Evolutionary conservation across 192 early-diverging fungal species (phyloP).

Genomic region (Obelidium mucronatum): DNA sequence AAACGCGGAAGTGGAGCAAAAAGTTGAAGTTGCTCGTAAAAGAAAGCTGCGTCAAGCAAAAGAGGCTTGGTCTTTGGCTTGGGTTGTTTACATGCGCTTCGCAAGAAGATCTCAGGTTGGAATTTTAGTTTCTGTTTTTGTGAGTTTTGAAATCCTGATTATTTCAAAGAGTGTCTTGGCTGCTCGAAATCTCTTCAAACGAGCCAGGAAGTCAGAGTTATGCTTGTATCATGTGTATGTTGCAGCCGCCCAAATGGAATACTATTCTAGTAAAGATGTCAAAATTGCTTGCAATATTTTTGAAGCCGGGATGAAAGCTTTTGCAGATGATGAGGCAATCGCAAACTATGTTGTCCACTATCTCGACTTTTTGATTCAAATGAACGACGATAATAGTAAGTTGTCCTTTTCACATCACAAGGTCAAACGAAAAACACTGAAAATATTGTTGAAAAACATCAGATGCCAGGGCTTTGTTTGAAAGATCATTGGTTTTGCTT

Average conservation of each 20-base stretch:
- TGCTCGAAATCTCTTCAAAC: conserved; percentile 78
- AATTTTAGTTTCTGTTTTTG: neutral
- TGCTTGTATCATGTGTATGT: conserved; percentile 88
- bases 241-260: conserved; percentile 92
- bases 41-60: conserved; percentile 65
- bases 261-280: conserved; percentile 86
- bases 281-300: conserved; percentile 88
- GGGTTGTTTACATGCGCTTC: conserved; percentile 91
- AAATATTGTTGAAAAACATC: neutral
- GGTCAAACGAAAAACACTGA: neutral
- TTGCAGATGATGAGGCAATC: conserved; percentile 66
- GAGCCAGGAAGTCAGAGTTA: conserved; percentile 75
- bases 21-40: conserved; percentile 62
- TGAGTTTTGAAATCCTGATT: neutral
- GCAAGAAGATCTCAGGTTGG: conserved; percentile 77
- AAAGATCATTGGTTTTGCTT: conserved; percentile 78
- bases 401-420: neutral
- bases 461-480: conserved; percentile 82
- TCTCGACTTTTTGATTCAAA: conserved; percentile 83
- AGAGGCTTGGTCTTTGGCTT: conserved; percentile 70
- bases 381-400: conserved; percentile 90
- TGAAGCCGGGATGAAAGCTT: conserved; percentile 84
- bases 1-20: conserved; percentile 62
- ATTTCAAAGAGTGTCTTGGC: conserved; percentile 67
- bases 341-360: conserved; percentile 76